Conservation (phyloP, 768 basidiomycete species). For the Neoboletus subvelutipes region DNA sequence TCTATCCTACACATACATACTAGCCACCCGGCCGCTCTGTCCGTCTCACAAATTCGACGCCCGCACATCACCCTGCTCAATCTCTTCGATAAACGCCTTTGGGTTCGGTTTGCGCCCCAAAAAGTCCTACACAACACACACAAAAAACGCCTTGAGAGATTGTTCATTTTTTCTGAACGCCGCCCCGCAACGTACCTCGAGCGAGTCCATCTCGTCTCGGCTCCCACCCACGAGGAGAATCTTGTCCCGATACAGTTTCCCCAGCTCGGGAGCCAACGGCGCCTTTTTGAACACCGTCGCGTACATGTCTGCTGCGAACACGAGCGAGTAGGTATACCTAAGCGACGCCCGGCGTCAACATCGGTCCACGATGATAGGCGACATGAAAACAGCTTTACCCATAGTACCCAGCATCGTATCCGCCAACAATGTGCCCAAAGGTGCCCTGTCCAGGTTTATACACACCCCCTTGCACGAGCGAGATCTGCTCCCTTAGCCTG, state of each 20-base stretch:
- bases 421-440: constrained; percentile 77
- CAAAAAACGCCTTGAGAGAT: not conserved
- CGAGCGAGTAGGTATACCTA: constrained; percentile 72
- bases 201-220: constrained; percentile 74
- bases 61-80: constrained; percentile 38
- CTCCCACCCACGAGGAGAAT: constrained; percentile 72
- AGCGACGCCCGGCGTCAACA: not conserved
- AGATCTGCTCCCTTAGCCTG: constrained; percentile 63
- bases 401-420: constrained; percentile 72
- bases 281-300: constrained; percentile 78
- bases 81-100: constrained; percentile 68
- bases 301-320: constrained; percentile 61
- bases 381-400: constrained; percentile 35
- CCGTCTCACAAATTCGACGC: not conserved
- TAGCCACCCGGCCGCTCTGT: too few species aligned
- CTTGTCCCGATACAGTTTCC: constrained; percentile 68
- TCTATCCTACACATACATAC: not conserved
- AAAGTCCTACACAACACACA: constrained; percentile 53
- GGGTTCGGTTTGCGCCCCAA: constrained; percentile 73
- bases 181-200: constrained; percentile 37
- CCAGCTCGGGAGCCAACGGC: constrained; percentile 67
- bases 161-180: not conserved
- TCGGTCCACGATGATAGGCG: not conserved
- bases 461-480: constrained; percentile 62
- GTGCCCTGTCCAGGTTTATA: constrained; percentile 64